A percentile compares a stretch with the other conserved stretches of the same genome.
Evolutionary conservation across 768 basidiomycete species (phyloP).

Genomic region (Dioszegia aurantiaca): DNA sequence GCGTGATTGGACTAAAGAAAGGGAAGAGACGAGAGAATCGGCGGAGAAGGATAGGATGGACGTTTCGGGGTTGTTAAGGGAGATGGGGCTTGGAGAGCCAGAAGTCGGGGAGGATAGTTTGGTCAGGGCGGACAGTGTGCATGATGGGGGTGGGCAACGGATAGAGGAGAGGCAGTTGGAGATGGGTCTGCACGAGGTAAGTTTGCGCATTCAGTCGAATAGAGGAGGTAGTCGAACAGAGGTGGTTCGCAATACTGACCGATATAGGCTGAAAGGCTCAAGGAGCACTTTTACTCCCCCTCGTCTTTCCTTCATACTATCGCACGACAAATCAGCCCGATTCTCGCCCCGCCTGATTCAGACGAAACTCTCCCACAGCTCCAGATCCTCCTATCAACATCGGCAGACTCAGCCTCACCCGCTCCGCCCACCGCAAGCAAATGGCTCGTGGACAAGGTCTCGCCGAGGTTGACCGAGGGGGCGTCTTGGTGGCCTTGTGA

Average conservation of each 20-base stretch:
- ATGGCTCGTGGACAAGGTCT: conserved; percentile 39
- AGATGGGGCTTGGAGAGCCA: conserved; percentile 27
- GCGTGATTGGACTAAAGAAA: conserved; percentile 24
- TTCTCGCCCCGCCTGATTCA: conserved; percentile 11
- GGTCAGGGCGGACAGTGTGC: not conserved
- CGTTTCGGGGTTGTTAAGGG: conserved; percentile 23
- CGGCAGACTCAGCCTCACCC: conserved; percentile 21
- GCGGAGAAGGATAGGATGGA: conserved; percentile 16
- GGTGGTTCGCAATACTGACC: too few relatives aligned
- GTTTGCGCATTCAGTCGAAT: not conserved
- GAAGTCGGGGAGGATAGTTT: conserved; percentile 8
- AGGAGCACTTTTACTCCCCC: conserved; percentile 38
- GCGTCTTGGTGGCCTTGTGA: conserved; percentile 9
- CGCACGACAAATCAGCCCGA: conserved; percentile 28
- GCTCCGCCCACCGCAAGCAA: conserved; percentile 19
- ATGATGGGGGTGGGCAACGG: conserved; percentile 5
- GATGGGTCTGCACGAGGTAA: conserved; percentile 31
- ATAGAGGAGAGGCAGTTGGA: conserved; percentile 37
- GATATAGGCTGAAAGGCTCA: conserved; percentile 27
- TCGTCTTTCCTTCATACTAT: conserved; percentile 35
- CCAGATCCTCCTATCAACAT: conserved; percentile 19
- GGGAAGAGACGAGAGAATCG: conserved; percentile 21
- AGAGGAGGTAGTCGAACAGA: not conserved
- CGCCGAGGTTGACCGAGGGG: conserved; percentile 7
- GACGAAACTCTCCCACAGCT: conserved; percentile 5